Evolutionary conservation across 768 basidiomycete genomes (phyloP), one percentile per base, ranked within the genome.

Genomic region (Candolleomyces eurysporus): DNA sequence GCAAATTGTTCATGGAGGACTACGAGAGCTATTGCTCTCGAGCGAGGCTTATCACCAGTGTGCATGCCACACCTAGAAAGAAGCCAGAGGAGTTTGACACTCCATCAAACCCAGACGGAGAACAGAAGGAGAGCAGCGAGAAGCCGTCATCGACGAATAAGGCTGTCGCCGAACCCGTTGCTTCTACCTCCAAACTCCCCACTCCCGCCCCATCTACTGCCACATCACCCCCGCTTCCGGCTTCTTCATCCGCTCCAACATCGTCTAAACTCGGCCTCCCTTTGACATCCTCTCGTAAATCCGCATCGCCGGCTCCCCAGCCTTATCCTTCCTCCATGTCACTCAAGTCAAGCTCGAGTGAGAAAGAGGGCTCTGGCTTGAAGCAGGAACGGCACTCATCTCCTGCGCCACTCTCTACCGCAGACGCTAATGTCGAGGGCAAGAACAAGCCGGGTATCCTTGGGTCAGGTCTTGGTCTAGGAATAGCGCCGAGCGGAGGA

Each of bases 21-120:
- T 98, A 97, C 72, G 85, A 89, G 52, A 89, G 84, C 67, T 98
- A 96, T 69, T 93, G 87, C 73, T 81, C 85, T 64, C 88, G 95
- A 58, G 95, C 95, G 16, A 87, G 84, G 71, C 82, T 97, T 21
- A 94, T 96, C 68, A 96, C 94, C 26, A 87, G 85, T 63, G 92
- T 98, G 17, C 96, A 98, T 69, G 96, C 95, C 42, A 92, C 89
- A 19, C 91, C 92, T 10, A 85, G 88, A 64, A 84, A 81, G 57
- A 79, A 83, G 63, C 92, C 92, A 30, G 79, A 76, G 2, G 91
- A 94, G 71, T 94, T 93, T 66, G 80, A 87, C 63, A 77, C 76
- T 3, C 79, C 82, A 2, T 71, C 77, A 36, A 51, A 61, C 5
- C 13, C 59, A 5, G 62, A 68, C 7, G 54, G 59, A 10, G 73